These are phyloP conservation scores for Elsinoe fawcettii DNA, from an alignment of 2,329 filamentous ascomycete species.

Conservation along the genomic window DNA sequence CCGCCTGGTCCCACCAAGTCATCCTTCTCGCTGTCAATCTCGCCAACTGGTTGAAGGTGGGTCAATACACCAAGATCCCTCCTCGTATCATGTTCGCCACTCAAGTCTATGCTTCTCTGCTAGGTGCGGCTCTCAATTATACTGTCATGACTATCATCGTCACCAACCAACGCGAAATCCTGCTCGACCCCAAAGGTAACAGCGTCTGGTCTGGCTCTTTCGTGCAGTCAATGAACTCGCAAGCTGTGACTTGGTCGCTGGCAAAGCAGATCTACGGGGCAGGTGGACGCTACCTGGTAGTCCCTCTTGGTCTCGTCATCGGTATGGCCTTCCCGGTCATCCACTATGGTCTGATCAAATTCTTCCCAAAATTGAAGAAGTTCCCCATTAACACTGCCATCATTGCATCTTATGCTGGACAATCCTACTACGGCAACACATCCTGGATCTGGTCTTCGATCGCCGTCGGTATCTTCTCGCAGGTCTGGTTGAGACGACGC, in stretches of 20 bases:
- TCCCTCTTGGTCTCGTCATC: constrained; percentile 15
- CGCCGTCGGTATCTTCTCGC: constrained; percentile 15
- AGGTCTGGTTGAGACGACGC: constrained; percentile 15
- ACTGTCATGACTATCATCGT: constrained; percentile 42
- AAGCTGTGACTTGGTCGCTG: constrained; percentile 15
- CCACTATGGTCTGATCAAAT: constrained; percentile 4
- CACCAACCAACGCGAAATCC: constrained; percentile 16
- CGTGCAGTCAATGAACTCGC: constrained; percentile 13
- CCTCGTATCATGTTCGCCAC: constrained; percentile 39
- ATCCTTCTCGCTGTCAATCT: constrained; percentile 45
- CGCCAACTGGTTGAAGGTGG: constrained; percentile 11
- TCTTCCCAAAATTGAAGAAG: constrained; percentile 10
- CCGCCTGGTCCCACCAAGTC: constrained; percentile 43
- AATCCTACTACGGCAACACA: constrained; percentile 15
- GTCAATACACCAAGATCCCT: constrained; percentile 11
- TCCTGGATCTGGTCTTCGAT: constrained; percentile 17
- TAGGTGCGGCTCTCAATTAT: constrained; percentile 49
- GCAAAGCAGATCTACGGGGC: constrained; percentile 14
- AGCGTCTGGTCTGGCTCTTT: constrained; percentile 16
- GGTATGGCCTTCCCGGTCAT: constrained; percentile 12
- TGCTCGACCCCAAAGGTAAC: constrained; percentile 14
- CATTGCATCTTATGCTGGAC: constrained; percentile 16
- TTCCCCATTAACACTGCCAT: constrained; percentile 16
- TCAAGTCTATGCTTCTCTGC: constrained; percentile 48
- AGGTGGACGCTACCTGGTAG: constrained; percentile 14